These are phyloP conservation scores for Trichomonascus vanleenenianus DNA, from an alignment of 805 yeast genomes.

Conservation along the genomic window DNA sequence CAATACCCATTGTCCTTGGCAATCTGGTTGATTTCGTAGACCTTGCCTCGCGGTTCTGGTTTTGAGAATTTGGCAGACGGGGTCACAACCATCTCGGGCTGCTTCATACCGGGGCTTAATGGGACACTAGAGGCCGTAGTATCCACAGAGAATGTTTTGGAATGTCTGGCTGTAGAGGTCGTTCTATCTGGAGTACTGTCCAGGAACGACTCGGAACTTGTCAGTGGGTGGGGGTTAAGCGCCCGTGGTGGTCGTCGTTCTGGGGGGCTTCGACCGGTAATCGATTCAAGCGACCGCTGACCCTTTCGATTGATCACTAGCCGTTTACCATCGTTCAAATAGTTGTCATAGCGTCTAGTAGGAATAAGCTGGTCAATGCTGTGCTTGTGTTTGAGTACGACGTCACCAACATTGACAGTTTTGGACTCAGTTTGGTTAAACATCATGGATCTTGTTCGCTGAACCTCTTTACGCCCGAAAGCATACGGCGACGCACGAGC, in stretches of 20 bases:
- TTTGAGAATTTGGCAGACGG: background rate
- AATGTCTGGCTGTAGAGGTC: too few relatives aligned
- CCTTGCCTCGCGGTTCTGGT: background rate
- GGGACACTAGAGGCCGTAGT: background rate
- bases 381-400: constrained; percentile 1
- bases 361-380: constrained; percentile 5
- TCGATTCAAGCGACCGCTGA: constrained; percentile 3
- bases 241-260: background rate
- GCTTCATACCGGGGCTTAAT: background rate
- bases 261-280: constrained; percentile 6
- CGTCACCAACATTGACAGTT: background rate
- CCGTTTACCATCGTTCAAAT: constrained; percentile 4
- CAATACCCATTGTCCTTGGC: constrained; percentile 54
- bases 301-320: constrained; percentile 8
- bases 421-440: background rate
- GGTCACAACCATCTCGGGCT: background rate
- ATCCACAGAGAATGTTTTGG: background rate
- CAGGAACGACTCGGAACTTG: background rate
- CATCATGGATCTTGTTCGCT: constrained; percentile 1
- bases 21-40: constrained; percentile 13
- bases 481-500: constrained; percentile 12
- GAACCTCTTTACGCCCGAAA: background rate
- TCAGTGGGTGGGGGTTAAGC: background rate
- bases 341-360: background rate
- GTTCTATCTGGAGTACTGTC: background rate